Conservation (phyloP, 495 filamentous ascomycete species). For the Neurospora pannonica region DNA sequence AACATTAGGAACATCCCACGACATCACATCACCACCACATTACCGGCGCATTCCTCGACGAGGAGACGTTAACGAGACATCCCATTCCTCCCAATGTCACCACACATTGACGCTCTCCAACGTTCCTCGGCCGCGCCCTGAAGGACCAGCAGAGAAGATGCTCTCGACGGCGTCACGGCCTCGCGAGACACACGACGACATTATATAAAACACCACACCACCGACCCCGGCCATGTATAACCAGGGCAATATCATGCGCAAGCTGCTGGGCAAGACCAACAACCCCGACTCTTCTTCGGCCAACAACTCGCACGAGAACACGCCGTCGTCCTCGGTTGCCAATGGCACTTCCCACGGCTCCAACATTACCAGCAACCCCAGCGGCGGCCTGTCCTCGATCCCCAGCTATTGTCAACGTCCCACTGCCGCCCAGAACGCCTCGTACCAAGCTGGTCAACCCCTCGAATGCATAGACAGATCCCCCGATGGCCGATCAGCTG, state of each 20-base stretch:
- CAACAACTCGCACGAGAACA: constrained; percentile 20
- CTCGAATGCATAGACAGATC: constrained; percentile 73
- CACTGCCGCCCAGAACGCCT: constrained; percentile 60
- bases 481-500: constrained; percentile 61
- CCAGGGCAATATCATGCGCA: constrained; percentile 43
- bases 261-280: constrained; percentile 39
- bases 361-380: constrained; percentile 30
- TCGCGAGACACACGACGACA: neutral
- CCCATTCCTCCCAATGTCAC: neutral
- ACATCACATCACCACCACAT: neutral
- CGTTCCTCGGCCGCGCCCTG: neutral
- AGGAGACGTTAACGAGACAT: neutral
- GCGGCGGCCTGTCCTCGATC: constrained; percentile 3
- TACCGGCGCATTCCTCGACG: neutral
- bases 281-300: constrained; percentile 16
- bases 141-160: neutral
- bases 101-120: neutral
- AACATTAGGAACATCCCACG: neutral
- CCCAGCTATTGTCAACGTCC: constrained; percentile 38
- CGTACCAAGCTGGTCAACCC: constrained; percentile 61
- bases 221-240: constrained; percentile 20
- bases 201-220: neutral
- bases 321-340: constrained; percentile 1
- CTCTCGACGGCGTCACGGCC: neutral
- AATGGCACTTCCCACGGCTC: constrained; percentile 3